These are phyloP conservation scores for Aspergillus transmontanensis DNA, from an alignment of 2,329 filamentous ascomycete genomes.

Conservation along the genomic window DNA sequence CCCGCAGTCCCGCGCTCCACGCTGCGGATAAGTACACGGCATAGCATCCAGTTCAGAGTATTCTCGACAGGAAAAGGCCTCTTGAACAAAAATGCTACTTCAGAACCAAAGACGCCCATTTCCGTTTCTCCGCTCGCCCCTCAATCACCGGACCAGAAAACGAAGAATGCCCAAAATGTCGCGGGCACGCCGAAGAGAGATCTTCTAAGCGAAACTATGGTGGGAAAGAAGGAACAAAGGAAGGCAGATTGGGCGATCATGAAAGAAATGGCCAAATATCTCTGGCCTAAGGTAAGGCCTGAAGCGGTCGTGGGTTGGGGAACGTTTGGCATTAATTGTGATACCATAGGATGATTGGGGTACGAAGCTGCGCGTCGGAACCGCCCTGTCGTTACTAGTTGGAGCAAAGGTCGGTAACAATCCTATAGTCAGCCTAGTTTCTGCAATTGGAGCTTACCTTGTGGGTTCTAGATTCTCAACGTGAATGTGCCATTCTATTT, in stretches of 20 bases:
- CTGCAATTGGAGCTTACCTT: slow-evolving; percentile 18
- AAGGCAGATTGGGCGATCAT: slow-evolving; percentile 99
- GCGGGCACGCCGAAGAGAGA: slow-evolving; percentile 52
- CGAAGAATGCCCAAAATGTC: slow-evolving; percentile 26
- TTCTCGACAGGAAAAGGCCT: slow-evolving; percentile 30
- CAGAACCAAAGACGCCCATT: slow-evolving; percentile 19
- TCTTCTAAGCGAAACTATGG: slow-evolving; percentile 65
- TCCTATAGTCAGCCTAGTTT: not conserved
- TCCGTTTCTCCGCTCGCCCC: slow-evolving; percentile 19
- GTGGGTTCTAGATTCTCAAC: slow-evolving; percentile 67
- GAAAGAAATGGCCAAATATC: slow-evolving; percentile 92
- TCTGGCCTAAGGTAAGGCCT: slow-evolving; percentile 77
- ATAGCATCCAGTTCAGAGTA: slow-evolving; percentile 30
- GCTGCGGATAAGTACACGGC: slow-evolving; percentile 25
- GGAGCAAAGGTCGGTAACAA: slow-evolving; percentile 71
- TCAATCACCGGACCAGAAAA: slow-evolving; percentile 21
- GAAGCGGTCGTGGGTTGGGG: not conserved
- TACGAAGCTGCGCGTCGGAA: slow-evolving; percentile 79
- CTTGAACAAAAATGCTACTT: slow-evolving; percentile 26
- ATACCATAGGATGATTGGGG: slow-evolving; percentile 65
- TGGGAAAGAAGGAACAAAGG: slow-evolving; percentile 80
- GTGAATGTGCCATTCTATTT: slow-evolving; percentile 99
- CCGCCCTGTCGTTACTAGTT: slow-evolving; percentile 81
- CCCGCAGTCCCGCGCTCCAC: slow-evolving; percentile 26
- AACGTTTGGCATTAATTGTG: slow-evolving; percentile 21